phyloP scores from a whole-genome alignment of 306 rosid species.

The Rosa chinensis region DNA sequence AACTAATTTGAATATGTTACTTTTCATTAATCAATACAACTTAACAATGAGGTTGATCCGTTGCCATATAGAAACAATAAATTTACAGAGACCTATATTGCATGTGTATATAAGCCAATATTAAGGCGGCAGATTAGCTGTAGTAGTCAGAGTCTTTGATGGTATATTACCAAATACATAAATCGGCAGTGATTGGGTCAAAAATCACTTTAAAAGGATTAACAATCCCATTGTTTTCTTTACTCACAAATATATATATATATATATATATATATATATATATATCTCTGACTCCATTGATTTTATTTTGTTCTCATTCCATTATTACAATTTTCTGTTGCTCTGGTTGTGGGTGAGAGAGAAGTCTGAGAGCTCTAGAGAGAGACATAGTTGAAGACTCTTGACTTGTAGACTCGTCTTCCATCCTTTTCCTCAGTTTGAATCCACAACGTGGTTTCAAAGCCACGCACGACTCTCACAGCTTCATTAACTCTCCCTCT shows the following conservation, averaged over 20 bases:
- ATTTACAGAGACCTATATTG: background rate
- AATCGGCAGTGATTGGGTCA: background rate
- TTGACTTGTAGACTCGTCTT: slow-evolving; percentile 24
- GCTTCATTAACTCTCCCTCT: background rate
- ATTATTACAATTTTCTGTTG: background rate
- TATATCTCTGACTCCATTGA: background rate
- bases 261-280: slow-evolving; percentile 7
- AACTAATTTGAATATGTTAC: background rate
- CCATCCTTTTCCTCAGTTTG: slow-evolving; percentile 3
- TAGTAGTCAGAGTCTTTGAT: background rate
- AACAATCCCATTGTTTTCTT: background rate
- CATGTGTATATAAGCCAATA: background rate
- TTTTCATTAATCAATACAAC: background rate
- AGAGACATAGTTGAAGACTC: slow-evolving; percentile 14
- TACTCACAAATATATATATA: background rate
- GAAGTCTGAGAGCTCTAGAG: too few relatives aligned
- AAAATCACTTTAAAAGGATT: background rate
- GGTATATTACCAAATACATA: slow-evolving; percentile 1
- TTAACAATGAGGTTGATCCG: background rate
- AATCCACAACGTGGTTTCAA: slow-evolving; percentile 35
- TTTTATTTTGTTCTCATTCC: background rate
- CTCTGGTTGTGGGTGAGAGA: background rate
- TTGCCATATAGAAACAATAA: background rate
- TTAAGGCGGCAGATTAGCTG: background rate
- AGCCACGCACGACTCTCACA: slow-evolving; percentile 30